Evolutionary conservation across 345 rosid species (phyloP), one percentile per base, ranked within the genome.

Genomic region (Zanthoxylum bungeanum): DNA sequence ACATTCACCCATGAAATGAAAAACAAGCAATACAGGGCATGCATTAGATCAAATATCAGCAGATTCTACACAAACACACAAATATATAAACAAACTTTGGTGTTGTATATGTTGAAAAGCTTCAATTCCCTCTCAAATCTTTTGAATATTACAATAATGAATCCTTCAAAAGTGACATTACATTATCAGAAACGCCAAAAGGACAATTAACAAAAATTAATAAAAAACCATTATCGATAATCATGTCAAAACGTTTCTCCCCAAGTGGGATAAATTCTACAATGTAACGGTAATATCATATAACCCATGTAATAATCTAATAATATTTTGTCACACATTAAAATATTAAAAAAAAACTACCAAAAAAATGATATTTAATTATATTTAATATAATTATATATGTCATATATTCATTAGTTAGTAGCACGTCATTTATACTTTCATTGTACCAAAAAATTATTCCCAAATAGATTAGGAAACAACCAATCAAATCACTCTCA

Each of bases 231-330:
- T 33, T 72, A 68, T 47, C 31, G 59, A 55, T 31, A 60, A 75
- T 62, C 69, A 76, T 61, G 60, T 58, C 62, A 30, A 68, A 63
- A 76, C 53, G 75, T 31, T 71, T 77, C 79, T 72, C 80, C 57
- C 77, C 64, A 56, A 60, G 67, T 70, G 75, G 77, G n/a, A n/a
- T n/a, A n/a, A n/a, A n/a, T n/a, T n/a, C n/a, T n/a, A n/a, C n/a
- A n/a, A n/a, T n/a, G n/a, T n/a, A n/a, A n/a, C n/a, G n/a, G n/a
- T n/a, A n/a, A n/a, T n/a, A n/a, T n/a, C n/a, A n/a, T n/a, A n/a
- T n/a, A n/a, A n/a, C n/a, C n/a, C n/a, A n/a, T n/a, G n/a, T n/a
- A n/a, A n/a, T n/a, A n/a, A n/a, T n/a, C n/a, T n/a, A n/a, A n/a
- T n/a, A n/a, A n/a, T n/a, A n/a, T n/a, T n/a, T n/a, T n/a, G n/a